Percentiles rank a stretch among this genome's conserved stretches.
Evolutionary conservation across 495 filamentous ascomycete species (phyloP).

Genomic region (Aspergillus ostianus): DNA sequence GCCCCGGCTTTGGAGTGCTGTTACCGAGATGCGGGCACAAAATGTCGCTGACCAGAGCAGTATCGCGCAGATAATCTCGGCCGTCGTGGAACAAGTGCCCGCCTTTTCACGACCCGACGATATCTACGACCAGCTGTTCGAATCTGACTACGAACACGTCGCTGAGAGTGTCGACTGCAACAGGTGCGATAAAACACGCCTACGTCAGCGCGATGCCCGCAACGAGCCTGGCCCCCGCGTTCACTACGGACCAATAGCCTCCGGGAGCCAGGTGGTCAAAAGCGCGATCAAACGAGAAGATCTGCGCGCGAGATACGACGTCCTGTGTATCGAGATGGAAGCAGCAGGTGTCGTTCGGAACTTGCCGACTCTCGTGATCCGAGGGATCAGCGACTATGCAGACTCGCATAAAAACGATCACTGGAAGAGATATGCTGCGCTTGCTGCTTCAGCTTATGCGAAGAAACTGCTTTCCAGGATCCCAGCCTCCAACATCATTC

Average conservation of each 20-base stretch:
- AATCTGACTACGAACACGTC: not conserved
- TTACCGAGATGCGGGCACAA: not conserved
- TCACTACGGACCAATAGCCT: constrained; percentile 4
- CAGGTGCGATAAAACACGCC: not conserved
- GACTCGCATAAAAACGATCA: constrained; percentile 35
- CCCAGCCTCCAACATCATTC: not conserved
- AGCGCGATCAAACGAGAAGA: constrained; percentile 14
- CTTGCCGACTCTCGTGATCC: constrained; percentile 30
- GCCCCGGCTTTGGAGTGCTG: not conserved
- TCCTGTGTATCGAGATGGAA: constrained; percentile 35
- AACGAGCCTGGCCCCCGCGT: not conserved
- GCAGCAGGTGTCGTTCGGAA: constrained; percentile 27
- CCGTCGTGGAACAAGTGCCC: not conserved
- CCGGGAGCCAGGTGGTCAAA: constrained; percentile 12
- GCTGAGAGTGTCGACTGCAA: not conserved
- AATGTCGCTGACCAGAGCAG: not conserved
- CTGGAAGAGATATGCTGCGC: constrained; percentile 36
- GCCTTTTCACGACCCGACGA: not conserved
- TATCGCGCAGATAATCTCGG: not conserved
- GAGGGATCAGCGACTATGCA: constrained; percentile 36
- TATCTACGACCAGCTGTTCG: not conserved
- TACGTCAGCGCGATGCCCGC: not conserved
- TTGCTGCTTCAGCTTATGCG: constrained; percentile 22
- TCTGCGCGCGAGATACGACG: constrained; percentile 25
- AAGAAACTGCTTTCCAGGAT: constrained; percentile 11